phyloP scores from a whole-genome alignment of 2,329 filamentous ascomycete genomes.

The Septoria petroselini region DNA sequence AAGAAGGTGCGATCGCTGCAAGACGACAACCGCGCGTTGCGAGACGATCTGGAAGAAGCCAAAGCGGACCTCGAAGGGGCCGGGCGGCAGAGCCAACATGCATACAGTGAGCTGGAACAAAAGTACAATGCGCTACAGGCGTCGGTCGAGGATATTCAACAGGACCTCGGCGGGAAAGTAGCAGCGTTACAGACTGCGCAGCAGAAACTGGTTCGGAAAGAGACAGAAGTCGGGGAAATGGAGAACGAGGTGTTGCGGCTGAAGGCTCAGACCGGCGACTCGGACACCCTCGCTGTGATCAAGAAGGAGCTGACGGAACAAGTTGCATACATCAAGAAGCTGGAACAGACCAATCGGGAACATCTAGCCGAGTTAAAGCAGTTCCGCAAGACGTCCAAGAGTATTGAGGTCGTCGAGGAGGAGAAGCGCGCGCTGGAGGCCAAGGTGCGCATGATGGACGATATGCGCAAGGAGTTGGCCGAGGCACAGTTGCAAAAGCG shows the following conservation, averaged over 20 bases:
- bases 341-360: slow-evolving; percentile 78
- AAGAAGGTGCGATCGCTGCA: slow-evolving; percentile 55
- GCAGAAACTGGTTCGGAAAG: slow-evolving; percentile 64
- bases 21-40: slow-evolving; percentile 68
- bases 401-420: slow-evolving; percentile 91
- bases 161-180: slow-evolving; percentile 57
- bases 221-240: slow-evolving; percentile 67
- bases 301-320: slow-evolving; percentile 87
- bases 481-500: slow-evolving; percentile 81
- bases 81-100: slow-evolving; percentile 62
- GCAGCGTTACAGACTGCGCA: slow-evolving; percentile 60
- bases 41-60: slow-evolving; percentile 80
- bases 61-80: slow-evolving; percentile 70
- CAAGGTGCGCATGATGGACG: slow-evolving; percentile 70
- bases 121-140: slow-evolving; percentile 56
- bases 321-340: slow-evolving; percentile 79
- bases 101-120: slow-evolving; percentile 59
- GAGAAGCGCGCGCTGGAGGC: slow-evolving; percentile 83
- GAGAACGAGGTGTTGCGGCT: slow-evolving; percentile 80
- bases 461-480: slow-evolving; percentile 70
- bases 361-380: slow-evolving; percentile 77
- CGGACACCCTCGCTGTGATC: slow-evolving; percentile 79
- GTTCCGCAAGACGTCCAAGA: slow-evolving; percentile 75
- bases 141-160: slow-evolving; percentile 56
- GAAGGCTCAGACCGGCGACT: slow-evolving; percentile 82